Evolutionary conservation across 1,139 yeast genomes (phyloP).

Genomic region (Pichia inconspicua): DNA sequence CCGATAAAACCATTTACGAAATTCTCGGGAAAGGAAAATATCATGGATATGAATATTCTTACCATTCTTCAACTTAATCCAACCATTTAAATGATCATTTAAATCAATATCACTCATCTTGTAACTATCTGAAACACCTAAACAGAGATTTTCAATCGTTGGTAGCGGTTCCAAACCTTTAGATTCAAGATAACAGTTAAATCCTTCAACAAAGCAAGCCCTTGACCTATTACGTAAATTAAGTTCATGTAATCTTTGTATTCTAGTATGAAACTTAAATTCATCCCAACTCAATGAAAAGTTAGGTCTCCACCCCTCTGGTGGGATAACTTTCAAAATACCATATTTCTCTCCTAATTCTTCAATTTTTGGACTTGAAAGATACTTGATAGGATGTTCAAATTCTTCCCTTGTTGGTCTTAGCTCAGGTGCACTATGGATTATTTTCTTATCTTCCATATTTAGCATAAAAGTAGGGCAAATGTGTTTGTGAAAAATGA

Average conservation of each 20-base stretch:
- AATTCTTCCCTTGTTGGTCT: conserved; percentile 49
- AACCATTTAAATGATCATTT: conserved; percentile 16
- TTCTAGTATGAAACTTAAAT: conserved; percentile 57
- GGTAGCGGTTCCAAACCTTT: conserved; percentile 17
- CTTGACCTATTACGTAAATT: conserved; percentile 57
- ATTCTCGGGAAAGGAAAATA: conserved; percentile 18
- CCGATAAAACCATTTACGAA: conserved; percentile 10
- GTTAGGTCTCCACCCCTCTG: conserved; percentile 46
- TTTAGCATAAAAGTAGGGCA: neutral
- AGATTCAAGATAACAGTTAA: conserved; percentile 51
- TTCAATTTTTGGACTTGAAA: conserved; percentile 44
- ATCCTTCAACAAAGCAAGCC: conserved; percentile 50
- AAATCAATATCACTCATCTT: neutral
- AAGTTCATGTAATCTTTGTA: conserved; percentile 57
- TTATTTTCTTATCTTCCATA: neutral
- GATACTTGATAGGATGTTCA: conserved; percentile 50
- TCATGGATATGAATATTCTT: conserved; percentile 25
- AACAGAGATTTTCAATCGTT: conserved; percentile 9
- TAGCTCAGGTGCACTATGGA: conserved; percentile 6
- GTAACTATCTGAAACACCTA: conserved; percentile 10
- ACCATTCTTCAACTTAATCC: conserved; percentile 16
- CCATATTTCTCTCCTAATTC: conserved; percentile 55
- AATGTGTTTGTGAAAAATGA: no score
- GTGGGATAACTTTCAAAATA: conserved; percentile 59
- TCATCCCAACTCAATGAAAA: conserved; percentile 42